A percentile compares a stretch with the other conserved stretches of the same genome.
phyloP scores from a whole-genome alignment of 495 filamentous ascomycete species.

The Bacidia gigantensis region DNA sequence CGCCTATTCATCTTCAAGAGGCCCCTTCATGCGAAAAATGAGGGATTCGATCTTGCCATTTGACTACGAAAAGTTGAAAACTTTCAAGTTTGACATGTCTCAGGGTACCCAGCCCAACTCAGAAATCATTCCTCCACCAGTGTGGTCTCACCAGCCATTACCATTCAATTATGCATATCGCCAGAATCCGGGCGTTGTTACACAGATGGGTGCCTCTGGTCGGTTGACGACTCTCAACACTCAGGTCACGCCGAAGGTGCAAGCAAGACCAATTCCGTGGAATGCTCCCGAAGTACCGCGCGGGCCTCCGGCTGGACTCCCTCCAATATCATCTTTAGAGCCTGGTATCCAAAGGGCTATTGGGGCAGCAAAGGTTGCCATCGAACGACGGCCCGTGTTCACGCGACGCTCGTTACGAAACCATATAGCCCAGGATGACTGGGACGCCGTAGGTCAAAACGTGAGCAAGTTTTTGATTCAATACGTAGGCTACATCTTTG shows the following conservation, averaged over 20 bases:
- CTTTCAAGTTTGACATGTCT: constrained; percentile 56
- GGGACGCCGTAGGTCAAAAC: constrained; percentile 33
- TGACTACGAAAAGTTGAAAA: constrained; percentile 51
- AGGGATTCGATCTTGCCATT: constrained; percentile 49
- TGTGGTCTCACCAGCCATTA: constrained; percentile 49
- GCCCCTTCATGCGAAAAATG: constrained; percentile 51
- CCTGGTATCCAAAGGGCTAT: constrained; percentile 44
- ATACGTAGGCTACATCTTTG: constrained; percentile 80
- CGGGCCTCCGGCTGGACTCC: constrained; percentile 34
- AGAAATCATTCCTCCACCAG: constrained; percentile 69
- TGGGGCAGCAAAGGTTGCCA: constrained; percentile 40
- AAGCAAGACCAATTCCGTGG: constrained; percentile 47
- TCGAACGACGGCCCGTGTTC: constrained; percentile 69
- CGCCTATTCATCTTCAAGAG: constrained; percentile 49
- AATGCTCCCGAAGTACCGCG: constrained; percentile 39
- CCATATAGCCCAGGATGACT: constrained; percentile 24
- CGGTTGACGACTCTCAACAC: constrained; percentile 39
- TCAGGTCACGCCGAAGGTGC: constrained; percentile 34
- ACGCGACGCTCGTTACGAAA: constrained; percentile 70
- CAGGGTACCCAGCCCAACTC: constrained; percentile 43
- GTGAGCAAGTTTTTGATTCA: constrained; percentile 50
- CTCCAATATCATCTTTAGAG: constrained; percentile 32
- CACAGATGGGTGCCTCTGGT: constrained; percentile 36
- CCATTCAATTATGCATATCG: constrained; percentile 54
- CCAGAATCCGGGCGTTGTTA: constrained; percentile 45